phyloP scores from a whole-genome alignment of 164 flowering plant genomes.

The Buxus sempervirens region DNA sequence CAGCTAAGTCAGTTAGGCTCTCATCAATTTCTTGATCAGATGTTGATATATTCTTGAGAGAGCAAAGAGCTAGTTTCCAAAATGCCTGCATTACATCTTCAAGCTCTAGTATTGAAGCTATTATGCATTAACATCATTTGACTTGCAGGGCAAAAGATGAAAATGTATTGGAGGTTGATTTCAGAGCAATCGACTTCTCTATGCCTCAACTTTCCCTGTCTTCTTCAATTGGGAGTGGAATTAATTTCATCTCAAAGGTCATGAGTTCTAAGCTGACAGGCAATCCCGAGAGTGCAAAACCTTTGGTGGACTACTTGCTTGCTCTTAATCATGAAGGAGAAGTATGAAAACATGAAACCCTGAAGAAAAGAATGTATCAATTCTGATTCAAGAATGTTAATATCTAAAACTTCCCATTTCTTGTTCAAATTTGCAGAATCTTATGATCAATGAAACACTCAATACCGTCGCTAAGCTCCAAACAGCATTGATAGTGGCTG shows the following conservation, averaged over 20 bases:
- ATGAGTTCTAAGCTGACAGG: constrained; percentile 48
- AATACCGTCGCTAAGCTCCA: constrained; percentile 64
- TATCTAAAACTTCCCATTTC: neutral
- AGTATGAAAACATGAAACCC: constrained; percentile 33
- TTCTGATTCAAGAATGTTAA: neutral
- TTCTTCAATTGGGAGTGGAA: constrained; percentile 84
- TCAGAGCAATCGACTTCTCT: constrained; percentile 63
- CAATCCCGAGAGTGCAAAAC: constrained; percentile 32
- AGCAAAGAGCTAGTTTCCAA: too few relatives aligned
- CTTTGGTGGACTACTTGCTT: constrained; percentile 57
- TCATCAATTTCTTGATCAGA: too few relatives aligned
- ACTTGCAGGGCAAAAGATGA: constrained; percentile 86
- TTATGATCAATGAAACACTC: constrained; percentile 70
- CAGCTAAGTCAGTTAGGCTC: too few relatives aligned
- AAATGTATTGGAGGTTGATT: constrained; percentile 82
- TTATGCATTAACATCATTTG: neutral
- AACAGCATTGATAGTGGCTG: constrained; percentile 58
- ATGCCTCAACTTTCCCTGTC: constrained; percentile 55
- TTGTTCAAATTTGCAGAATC: constrained; percentile 45
- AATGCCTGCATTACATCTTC: too few relatives aligned
- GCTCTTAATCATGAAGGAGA: constrained; percentile 64
- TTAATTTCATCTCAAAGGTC: constrained; percentile 50
- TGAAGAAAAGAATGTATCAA: neutral
- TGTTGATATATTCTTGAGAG: too few relatives aligned
- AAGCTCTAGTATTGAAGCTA: neutral